Percentiles rank a stretch among this genome's conserved stretches.
phyloP scores from a whole-genome alignment of 352 stramenopile genomes.

The Pythium graminicola region DNA sequence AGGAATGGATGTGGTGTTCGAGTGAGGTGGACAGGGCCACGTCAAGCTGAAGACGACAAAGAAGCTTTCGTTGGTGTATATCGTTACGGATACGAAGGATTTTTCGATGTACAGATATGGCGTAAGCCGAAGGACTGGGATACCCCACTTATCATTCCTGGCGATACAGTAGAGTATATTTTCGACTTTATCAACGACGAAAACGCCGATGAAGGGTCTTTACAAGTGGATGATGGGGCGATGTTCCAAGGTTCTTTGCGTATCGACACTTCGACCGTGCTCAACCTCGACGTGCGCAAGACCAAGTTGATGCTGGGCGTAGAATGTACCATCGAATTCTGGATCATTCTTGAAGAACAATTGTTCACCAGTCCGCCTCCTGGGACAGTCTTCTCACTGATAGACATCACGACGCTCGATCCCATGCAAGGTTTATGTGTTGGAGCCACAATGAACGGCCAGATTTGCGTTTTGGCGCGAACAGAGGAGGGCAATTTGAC shows the following conservation, averaged over 20 bases:
- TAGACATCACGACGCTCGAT: constrained; percentile 16
- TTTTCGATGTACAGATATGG: constrained; percentile 52
- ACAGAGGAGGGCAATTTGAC: neutral
- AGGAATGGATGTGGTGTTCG: constrained; percentile 49
- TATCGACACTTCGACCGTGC: constrained; percentile 3
- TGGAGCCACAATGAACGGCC: neutral
- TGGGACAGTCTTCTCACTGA: neutral
- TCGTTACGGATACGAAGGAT: constrained; percentile 50
- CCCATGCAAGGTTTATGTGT: neutral
- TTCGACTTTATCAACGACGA: constrained; percentile 18
- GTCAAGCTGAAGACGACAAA: neutral
- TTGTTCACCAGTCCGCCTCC: too few species aligned
- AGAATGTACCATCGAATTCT: constrained; percentile 55
- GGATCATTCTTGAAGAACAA: constrained; percentile 27
- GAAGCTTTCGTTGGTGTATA: constrained; percentile 32
- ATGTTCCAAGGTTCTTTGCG: constrained; percentile 33
- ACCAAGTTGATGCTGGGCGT: constrained; percentile 14
- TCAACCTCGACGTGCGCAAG: constrained; percentile 21
- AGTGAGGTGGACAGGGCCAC: constrained; percentile 34
- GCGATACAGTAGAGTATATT: constrained; percentile 33
- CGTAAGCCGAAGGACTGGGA: constrained; percentile 16
- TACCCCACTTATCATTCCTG: constrained; percentile 40
- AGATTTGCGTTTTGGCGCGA: neutral
- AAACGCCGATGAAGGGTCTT: neutral
- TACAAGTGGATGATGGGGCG: constrained; percentile 18